Conservation (phyloP, 2,329 filamentous ascomycete genomes). For the Diatrype stigma region DNA sequence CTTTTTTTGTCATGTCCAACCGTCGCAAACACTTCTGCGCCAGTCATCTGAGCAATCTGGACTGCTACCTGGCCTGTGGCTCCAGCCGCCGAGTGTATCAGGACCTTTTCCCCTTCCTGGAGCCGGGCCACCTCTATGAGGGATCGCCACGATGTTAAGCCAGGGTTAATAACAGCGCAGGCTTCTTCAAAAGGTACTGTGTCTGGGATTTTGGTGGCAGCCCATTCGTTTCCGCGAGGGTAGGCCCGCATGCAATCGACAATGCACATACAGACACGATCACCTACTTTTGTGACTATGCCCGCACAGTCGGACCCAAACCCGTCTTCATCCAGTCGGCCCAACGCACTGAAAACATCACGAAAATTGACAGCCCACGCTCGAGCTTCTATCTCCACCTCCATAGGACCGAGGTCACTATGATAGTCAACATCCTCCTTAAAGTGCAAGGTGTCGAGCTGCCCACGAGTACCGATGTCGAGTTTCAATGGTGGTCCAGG, state of each 20-base stretch:
- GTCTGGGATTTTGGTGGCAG: neutral
- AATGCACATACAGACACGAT: neutral
- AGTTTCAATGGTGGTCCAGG: constrained; percentile 6
- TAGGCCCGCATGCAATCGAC: neutral
- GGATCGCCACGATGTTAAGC: neutral
- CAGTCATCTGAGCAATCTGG: constrained; percentile 2
- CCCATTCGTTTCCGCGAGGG: neutral
- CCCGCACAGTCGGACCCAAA: constrained; percentile 1
- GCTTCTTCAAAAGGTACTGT: neutral
- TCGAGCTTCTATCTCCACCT: neutral
- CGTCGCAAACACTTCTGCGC: constrained; percentile 8
- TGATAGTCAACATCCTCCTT: neutral
- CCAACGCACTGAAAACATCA: neutral
- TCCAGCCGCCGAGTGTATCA: constrained; percentile 7
- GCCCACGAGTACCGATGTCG: neutral
- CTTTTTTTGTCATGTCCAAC: constrained; percentile 5
- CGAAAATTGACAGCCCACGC: constrained; percentile 1
- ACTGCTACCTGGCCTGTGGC: constrained; percentile 6
- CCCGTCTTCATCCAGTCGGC: neutral
- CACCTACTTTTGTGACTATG: neutral
- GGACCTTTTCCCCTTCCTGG: constrained; percentile 1
- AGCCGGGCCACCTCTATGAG: neutral
- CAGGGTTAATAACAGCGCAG: neutral
- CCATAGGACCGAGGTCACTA: neutral
- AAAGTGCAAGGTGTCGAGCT: neutral